Evolutionary conservation across 352 stramenopile genomes (phyloP).

Genomic region (Globisporangium yorkense): DNA sequence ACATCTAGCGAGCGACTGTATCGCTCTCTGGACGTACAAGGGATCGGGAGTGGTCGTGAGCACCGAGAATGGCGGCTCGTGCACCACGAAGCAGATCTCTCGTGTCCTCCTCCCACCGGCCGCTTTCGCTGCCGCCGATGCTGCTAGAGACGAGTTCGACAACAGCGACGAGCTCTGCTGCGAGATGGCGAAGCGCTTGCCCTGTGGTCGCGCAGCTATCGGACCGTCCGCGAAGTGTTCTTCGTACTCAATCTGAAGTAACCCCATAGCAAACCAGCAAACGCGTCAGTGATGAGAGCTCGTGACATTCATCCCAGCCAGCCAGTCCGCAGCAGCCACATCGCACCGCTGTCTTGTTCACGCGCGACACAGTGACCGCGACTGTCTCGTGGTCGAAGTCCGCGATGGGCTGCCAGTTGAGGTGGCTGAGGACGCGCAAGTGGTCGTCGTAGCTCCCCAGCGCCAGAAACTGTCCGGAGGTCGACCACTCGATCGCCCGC

Average conservation of each 20-base stretch:
- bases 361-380: conserved; percentile 31
- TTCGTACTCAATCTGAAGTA: conserved; percentile 56
- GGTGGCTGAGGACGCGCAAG: conserved; percentile 64
- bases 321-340: background rate
- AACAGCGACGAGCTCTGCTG: conserved; percentile 17
- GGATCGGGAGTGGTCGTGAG: conserved; percentile 55
- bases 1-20: background rate
- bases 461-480: conserved; percentile 70
- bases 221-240: conserved; percentile 48
- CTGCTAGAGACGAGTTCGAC: conserved; percentile 57
- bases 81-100: conserved; percentile 66
- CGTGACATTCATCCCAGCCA: too few species aligned
- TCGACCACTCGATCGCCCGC: conserved; percentile 70
- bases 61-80: conserved; percentile 69
- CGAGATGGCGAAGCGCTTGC: conserved; percentile 43
- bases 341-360: conserved; percentile 33
- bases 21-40: conserved; percentile 30
- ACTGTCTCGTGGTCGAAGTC: conserved; percentile 69
- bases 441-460: conserved; percentile 77
- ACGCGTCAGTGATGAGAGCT: background rate
- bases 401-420: conserved; percentile 71
- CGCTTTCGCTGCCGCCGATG: conserved; percentile 47
- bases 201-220: conserved; percentile 50
- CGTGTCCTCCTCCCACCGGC: conserved; percentile 38
- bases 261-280: background rate